A percentile compares a stretch with the other conserved stretches of the same genome.
phyloP scores from a whole-genome alignment of 2,329 filamentous ascomycete species.

The Conoideocrella luteorostrata region DNA sequence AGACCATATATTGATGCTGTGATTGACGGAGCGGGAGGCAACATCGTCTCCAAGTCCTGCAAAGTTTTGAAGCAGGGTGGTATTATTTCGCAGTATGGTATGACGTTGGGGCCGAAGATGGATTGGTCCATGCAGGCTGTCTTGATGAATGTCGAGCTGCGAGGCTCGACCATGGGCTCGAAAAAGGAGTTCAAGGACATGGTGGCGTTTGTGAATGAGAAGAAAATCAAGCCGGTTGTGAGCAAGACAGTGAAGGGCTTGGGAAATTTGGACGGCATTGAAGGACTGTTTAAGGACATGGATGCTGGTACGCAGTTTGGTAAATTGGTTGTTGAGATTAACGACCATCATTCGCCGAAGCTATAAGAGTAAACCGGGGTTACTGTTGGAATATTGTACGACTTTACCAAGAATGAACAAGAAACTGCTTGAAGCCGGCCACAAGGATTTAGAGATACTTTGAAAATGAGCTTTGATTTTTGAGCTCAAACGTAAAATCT shows the following conservation, averaged over 20 bases:
- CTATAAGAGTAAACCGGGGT: too few species aligned
- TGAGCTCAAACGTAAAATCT: conserved; percentile 5
- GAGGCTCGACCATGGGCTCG: conserved; percentile 86
- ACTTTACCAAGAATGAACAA: too few species aligned
- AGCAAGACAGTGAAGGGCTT: conserved; percentile 68
- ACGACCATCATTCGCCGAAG: conserved; percentile 29
- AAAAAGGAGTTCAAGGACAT: conserved; percentile 85
- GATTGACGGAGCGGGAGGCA: conserved; percentile 84
- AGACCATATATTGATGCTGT: conserved; percentile 72
- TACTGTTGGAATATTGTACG: too few species aligned
- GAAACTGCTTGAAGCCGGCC: background rate
- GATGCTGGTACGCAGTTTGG: conserved; percentile 82
- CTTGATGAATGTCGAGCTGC: conserved; percentile 80
- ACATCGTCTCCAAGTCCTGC: conserved; percentile 64
- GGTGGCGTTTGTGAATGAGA: conserved; percentile 70
- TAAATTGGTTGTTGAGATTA: conserved; percentile 77
- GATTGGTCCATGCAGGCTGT: conserved; percentile 79
- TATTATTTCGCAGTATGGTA: conserved; percentile 81
- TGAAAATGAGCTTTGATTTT: background rate
- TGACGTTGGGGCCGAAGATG: conserved; percentile 83
- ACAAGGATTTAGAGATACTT: too few species aligned
- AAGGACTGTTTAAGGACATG: conserved; percentile 82
- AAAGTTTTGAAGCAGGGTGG: conserved; percentile 74
- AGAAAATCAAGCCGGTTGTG: conserved; percentile 70
- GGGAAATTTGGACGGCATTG: conserved; percentile 70